phyloP scores from a whole-genome alignment of 306 rosid genomes.

The Luffa acutangula region DNA sequence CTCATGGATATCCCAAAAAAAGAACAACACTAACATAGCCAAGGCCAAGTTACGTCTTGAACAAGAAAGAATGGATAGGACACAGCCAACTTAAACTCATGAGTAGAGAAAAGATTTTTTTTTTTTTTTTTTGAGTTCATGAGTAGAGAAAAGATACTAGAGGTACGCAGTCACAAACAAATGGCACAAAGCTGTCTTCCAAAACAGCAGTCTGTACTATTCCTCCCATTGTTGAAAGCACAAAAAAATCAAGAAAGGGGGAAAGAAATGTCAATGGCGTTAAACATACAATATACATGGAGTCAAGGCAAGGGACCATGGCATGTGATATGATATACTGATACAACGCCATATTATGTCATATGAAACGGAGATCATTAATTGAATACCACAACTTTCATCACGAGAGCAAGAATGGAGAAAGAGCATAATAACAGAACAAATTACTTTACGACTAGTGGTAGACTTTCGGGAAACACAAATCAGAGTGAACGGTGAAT shows the following conservation, averaged over 20 bases:
- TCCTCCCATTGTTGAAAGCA: neutral
- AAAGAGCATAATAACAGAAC: neutral
- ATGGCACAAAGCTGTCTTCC: neutral
- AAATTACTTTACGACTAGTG: neutral
- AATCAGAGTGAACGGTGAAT: neutral
- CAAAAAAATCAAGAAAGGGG: neutral
- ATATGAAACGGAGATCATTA: neutral
- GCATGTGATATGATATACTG: neutral
- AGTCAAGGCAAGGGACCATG: neutral
- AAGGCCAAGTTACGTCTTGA: neutral
- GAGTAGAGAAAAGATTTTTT: neutral
- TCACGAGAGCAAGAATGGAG: neutral
- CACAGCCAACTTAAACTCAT: neutral
- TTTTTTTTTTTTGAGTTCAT: too few species aligned
- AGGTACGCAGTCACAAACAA: neutral
- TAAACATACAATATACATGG: neutral
- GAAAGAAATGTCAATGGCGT: neutral
- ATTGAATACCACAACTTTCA: neutral
- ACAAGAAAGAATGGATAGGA: neutral
- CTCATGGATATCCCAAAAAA: too few species aligned
- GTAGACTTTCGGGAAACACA: neutral
- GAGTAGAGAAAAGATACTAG: neutral
- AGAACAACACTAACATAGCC: too few species aligned
- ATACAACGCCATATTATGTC: neutral
- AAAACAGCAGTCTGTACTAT: neutral